phyloP scores from a whole-genome alignment of 257 asterid species.

The Knoxia roxburghii region DNA sequence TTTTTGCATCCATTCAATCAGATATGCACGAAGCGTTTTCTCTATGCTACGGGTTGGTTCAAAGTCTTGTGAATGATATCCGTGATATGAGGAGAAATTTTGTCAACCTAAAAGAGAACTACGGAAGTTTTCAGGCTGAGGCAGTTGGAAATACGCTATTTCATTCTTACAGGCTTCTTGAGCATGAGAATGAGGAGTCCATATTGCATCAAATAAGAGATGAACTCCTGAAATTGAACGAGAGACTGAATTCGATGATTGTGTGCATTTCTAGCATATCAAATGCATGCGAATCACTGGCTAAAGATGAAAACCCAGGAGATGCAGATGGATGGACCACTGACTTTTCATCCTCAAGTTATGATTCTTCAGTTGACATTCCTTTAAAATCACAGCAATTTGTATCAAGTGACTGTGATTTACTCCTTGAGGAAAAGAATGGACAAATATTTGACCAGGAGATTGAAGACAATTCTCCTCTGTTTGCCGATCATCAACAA shows the following conservation, averaged over 20 bases:
- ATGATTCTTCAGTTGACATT: constrained; percentile 31
- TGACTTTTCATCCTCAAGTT: constrained; percentile 33
- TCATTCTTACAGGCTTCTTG: constrained; percentile 9
- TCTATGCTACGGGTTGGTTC: constrained; percentile 26
- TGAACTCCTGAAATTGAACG: constrained; percentile 37
- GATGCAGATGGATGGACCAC: constrained; percentile 28
- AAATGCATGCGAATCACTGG: constrained; percentile 11
- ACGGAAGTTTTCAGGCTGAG: constrained; percentile 14
- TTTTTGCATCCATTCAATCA: constrained; percentile 24
- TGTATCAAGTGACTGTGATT: not conserved
- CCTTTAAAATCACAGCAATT: constrained; percentile 12
- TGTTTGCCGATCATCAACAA: constrained; percentile 15
- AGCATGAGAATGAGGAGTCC: constrained; percentile 25
- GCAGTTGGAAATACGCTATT: constrained; percentile 17
- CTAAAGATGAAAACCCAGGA: constrained; percentile 20
- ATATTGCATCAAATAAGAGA: constrained; percentile 28
- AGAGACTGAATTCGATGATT: constrained; percentile 27
- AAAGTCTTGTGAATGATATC: constrained; percentile 26
- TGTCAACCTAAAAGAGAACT: constrained; percentile 21
- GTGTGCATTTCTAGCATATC: constrained; percentile 24
- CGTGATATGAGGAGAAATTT: constrained; percentile 25
- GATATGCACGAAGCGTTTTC: constrained; percentile 26
- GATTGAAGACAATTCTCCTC: constrained; percentile 20
- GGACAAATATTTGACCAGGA: constrained; percentile 12
- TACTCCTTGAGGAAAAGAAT: constrained; percentile 8